Evolutionary conservation across 1,139 yeast species (phyloP), one percentile per base, ranked within the genome.

Genomic region (Hyphopichia burtonii): DNA sequence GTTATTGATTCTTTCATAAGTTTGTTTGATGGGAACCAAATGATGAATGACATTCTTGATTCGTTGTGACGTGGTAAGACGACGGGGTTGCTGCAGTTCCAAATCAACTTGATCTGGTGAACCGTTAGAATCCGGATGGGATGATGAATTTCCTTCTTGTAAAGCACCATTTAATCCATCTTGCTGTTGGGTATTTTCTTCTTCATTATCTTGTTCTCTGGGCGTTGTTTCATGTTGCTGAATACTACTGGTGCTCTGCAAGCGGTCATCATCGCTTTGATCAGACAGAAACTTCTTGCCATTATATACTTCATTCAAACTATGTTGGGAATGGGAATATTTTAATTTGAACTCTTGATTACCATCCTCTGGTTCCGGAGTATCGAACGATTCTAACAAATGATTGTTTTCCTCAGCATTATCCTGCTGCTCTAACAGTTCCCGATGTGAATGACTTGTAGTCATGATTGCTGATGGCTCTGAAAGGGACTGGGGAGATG

Each of bases 1-100:
- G 49, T 73, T 73, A 47, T 63, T 65, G 36, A 73, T 61, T 35
- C 78, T 52, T 43, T 73, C 76, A 47, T 73, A 73, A 3, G 78
- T 73, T 47, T 69, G 75, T 44, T 58, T 66, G 36, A 73, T 57
- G 5, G 78, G 76, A 3, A 72, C 51, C 9, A 71, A 50, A 42
- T 61, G 66, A 44, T 64, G 55, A 17, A 70, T 50, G 6, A 67
- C 70, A 43, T 66, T 63, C 44, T 61, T 45, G 28, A 67, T 54
- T 28, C 76, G 52, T 44, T 65, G 65, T 20, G 59, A 53, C 3
- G 66, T 53, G 6, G 71, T 58, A 38, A 55, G 44, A 40, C 11
- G 53, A 48, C 12, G 48, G 39, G 11, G 38, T 36, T 45, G n/a
- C 33, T 41, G 47, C 43, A 33, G 44, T 27, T 44, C 47, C 22